Base-by-base conservation (phyloP, 306 rosid species). In the Sechiopsis laciniata region DNA sequence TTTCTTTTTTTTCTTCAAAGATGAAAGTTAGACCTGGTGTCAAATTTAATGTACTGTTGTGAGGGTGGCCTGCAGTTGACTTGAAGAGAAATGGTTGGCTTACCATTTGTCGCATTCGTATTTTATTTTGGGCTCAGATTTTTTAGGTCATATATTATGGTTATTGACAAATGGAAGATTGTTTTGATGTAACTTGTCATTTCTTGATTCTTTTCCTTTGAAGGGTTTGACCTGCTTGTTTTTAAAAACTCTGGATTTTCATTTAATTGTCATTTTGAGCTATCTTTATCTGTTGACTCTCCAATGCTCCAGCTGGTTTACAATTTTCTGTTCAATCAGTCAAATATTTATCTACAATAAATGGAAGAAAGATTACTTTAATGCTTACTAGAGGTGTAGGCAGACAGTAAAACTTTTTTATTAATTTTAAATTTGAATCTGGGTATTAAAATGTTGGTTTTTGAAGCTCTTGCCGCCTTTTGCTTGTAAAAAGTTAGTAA, bases 111-210 rank as follows among this genome's bases (percentile, higher is more conserved):
- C 22, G 40, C 17, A 21, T 22, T 50, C 5, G 20, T 50, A 22
- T 22, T 48, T 68, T 22, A 6, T 6, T 50, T n/a, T 10, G 16
- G 55, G 9, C 32, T 42, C 19, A 67, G 26, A 67, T 67, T 40
- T 6, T 10, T 40, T 40, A 40, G 9, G 46, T 40, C 40, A 65
- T 67, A 67, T 55, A 67, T 19, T 11, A 46, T 67, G 55, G 10
- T 21, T 68, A 46, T 21, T 21, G 73, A 7, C 57, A 21, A 68
- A 12, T 46, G 29, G 19, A 21, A 20, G 56, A 66, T 42, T 54
- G 20, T 13, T 68, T 48, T 21, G 57, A 29, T 21, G 73, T 48
- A 68, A 21, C 73, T 46, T 48, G 73, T 68, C 40, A 68, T 68
- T 68, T 6, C 13, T 48, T 45, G 35, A 67, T 67, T 45, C 57